phyloP scores from a whole-genome alignment of 2,329 filamentous ascomycete genomes.

The Fusarium dlaminii region DNA sequence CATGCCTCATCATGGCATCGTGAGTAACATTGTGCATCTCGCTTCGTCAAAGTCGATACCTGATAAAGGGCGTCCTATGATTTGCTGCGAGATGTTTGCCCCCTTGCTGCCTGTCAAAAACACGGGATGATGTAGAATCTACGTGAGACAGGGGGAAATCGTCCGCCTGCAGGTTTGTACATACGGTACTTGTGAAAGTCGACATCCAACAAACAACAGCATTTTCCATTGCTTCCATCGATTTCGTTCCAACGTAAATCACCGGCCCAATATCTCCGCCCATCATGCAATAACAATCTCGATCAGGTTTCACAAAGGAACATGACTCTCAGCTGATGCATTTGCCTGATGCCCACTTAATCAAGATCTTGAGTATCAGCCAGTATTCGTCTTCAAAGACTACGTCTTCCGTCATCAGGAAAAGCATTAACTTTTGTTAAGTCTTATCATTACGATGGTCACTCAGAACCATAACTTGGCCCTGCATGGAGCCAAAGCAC shows the following conservation, averaged over 20 bases:
- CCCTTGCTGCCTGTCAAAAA: conserved; percentile 34
- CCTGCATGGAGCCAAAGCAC: conserved; percentile 26
- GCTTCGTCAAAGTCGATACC: not conserved
- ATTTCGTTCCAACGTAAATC: not conserved
- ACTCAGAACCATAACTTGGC: conserved; percentile 22
- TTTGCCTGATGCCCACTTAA: conserved; percentile 25
- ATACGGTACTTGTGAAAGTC: not conserved
- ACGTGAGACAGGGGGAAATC: conserved; percentile 28
- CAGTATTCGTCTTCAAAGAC: conserved; percentile 12
- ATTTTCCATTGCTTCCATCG: not conserved
- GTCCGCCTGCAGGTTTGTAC: conserved; percentile 5
- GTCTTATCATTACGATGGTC: conserved; percentile 16
- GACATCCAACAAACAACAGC: not conserved
- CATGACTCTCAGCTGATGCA: conserved; percentile 23
- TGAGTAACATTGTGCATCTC: not conserved
- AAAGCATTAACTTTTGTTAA: conserved; percentile 17
- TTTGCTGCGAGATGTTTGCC: conserved; percentile 9
- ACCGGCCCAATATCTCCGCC: conserved; percentile 11
- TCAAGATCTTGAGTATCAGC: not conserved
- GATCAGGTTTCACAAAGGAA: conserved; percentile 30
- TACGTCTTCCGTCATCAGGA: conserved; percentile 3
- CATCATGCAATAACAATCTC: conserved; percentile 24
- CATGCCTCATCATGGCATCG: conserved; percentile 29
- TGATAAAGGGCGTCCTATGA: not conserved
- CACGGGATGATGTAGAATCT: conserved; percentile 29